phyloP scores from a whole-genome alignment of 495 filamentous ascomycete genomes.

The Hyaloscypha finlandica region DNA sequence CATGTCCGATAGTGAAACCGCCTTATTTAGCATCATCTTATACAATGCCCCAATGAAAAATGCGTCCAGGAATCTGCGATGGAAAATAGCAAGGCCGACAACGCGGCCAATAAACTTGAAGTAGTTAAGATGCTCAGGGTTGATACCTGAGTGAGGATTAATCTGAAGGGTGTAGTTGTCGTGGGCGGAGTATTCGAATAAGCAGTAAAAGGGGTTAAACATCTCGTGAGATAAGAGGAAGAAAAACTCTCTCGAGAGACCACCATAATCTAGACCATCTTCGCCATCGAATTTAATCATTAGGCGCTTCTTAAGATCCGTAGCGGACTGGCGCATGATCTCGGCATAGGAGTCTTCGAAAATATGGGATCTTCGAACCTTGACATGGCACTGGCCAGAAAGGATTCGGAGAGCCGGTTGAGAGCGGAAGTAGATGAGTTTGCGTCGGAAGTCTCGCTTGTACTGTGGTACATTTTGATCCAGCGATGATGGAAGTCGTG shows the following conservation, averaged over 20 bases:
- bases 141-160: slow-evolving; percentile 99
- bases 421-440: slow-evolving; percentile 98
- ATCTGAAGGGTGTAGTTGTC: slow-evolving; percentile 99
- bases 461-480: slow-evolving; percentile 99
- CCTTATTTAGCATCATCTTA: slow-evolving; percentile 98
- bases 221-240: slow-evolving; percentile 99
- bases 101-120: slow-evolving; percentile 99
- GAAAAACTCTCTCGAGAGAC: slow-evolving; percentile 99
- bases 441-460: slow-evolving; percentile 97
- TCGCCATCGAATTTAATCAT: slow-evolving; percentile 99
- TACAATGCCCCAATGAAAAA: slow-evolving; percentile 99
- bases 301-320: slow-evolving; percentile 92
- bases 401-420: slow-evolving; percentile 95
- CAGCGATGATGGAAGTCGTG: slow-evolving; percentile 88
- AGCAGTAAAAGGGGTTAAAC: slow-evolving; percentile 99
- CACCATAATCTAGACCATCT: slow-evolving; percentile 96
- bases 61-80: slow-evolving; percentile 94
- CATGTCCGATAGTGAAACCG: slow-evolving; percentile 92
- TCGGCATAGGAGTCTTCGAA: slow-evolving; percentile 99
- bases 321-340: slow-evolving; percentile 95
- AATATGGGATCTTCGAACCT: slow-evolving; percentile 93
- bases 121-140: slow-evolving; percentile 98
- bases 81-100: slow-evolving; percentile 97
- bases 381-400: slow-evolving; percentile 96
- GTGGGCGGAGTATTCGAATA: slow-evolving; percentile 99